Evolutionary conservation across 345 rosid species (phyloP), one percentile per base, ranked within the genome.

Genomic region (Eucalyptus erythrocorys): DNA sequence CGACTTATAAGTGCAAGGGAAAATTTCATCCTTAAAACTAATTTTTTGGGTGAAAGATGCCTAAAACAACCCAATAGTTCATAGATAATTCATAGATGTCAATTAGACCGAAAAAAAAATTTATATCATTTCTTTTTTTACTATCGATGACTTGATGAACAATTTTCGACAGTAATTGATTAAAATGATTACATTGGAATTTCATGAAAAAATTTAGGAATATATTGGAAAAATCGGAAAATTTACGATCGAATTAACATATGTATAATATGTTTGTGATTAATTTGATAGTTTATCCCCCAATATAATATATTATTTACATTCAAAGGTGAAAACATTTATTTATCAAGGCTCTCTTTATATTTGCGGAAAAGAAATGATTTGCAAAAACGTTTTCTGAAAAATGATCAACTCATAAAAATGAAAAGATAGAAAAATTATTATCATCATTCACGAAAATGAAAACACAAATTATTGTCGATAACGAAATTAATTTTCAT

Each of bases 301-400:
- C 27, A 5, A 5, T 17, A 71, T 5, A 19, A 19, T 37, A 19
- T 2, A 14, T 71, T 37, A 14, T 19, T 21, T 37, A 21, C 47
- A 76, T 10, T 76, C 27, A 8, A 21, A 10, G 4, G 5, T 34
- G 43, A 71, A 71, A 76, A 5, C 6, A 32, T 9, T 37, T 37
- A 3, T 37, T 71, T 19, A 21, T 12, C 13, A 10, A 71, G 26
- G 45, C 13, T 10, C 5, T 2, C 12, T 32, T 16, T 8, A 10
- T 68, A 22, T 16, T 32, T 2, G 11, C 0, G 0, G 2, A 16
- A 37, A 37, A 34, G 9, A 5, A 0, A 19, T 0, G 1, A 3
- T 17, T 27, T 3, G 24, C 3, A 71, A 34, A 34, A 37, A 3
- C 2, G 1, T 21, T 3, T 5, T 10, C 3, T 21, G 3, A 37